These are phyloP conservation scores for Digitaria exilis DNA, from an alignment of 202 grass and related monocot genomes.

Conservation along the genomic window DNA sequence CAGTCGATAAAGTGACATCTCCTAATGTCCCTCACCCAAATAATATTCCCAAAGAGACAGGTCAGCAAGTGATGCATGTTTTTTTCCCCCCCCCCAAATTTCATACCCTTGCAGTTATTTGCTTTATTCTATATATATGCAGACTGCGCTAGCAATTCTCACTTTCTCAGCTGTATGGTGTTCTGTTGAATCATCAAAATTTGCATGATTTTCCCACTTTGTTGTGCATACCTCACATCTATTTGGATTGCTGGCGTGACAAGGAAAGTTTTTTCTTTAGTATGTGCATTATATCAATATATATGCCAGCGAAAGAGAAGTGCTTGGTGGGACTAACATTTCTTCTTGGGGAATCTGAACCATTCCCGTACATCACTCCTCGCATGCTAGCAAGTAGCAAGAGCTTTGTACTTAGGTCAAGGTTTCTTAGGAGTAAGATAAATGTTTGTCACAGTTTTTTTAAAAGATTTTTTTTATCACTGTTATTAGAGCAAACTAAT, in stretches of 20 bases:
- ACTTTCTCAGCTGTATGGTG: conserved; percentile 22
- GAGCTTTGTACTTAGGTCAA: neutral
- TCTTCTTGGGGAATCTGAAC: conserved; percentile 20
- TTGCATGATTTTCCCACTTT: neutral
- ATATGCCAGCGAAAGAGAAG: neutral
- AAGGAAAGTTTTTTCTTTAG: conserved; percentile 7
- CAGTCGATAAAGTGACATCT: conserved; percentile 44
- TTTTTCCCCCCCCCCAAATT: conserved; percentile 7
- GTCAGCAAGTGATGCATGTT: conserved; percentile 42
- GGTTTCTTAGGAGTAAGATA: neutral
- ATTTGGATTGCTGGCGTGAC: neutral
- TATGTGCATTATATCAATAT: conserved; percentile 7
- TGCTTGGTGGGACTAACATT: conserved; percentile 1
- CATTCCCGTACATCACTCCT: neutral
- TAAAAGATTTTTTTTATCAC: neutral
- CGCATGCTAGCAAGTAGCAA: neutral
- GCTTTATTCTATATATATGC: conserved; percentile 18
- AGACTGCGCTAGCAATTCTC: neutral
- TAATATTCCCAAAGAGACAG: conserved; percentile 50
- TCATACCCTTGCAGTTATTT: conserved; percentile 30
- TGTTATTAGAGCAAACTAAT: conserved; percentile 11
- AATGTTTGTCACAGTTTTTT: conserved; percentile 3
- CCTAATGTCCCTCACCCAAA: conserved; percentile 51
- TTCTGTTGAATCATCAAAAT: conserved; percentile 36
- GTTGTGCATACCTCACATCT: conserved; percentile 10